Evolutionary conservation across 2,329 filamentous ascomycete species (phyloP).

Genomic region (Fusarium equiseti): DNA sequence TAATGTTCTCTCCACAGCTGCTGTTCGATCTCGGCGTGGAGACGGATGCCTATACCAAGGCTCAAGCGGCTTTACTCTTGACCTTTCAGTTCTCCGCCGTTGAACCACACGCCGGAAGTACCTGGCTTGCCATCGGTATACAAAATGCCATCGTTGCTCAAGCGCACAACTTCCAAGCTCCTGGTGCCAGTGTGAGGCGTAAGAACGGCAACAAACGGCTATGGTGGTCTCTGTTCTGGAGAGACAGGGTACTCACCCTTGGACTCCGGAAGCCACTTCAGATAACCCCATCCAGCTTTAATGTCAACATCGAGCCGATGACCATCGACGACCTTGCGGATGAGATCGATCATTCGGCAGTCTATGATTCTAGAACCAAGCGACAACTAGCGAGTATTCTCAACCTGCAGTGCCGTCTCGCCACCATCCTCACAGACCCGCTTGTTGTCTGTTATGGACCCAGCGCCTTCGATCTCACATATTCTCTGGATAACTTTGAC

Average conservation of each 20-base stretch:
- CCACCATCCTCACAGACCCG: constrained; percentile 9
- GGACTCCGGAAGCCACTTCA: constrained; percentile 13
- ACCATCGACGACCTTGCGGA: background rate
- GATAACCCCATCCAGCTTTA: constrained; percentile 19
- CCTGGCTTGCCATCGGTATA: constrained; percentile 31
- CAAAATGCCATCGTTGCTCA: constrained; percentile 36
- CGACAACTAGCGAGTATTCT: constrained; percentile 3
- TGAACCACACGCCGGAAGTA: constrained; percentile 33
- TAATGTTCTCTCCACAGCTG: background rate
- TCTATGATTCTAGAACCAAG: constrained; percentile 3
- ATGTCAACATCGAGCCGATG: background rate
- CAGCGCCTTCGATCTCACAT: constrained; percentile 8
- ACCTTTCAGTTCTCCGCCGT: constrained; percentile 36
- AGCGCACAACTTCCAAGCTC: constrained; percentile 28
- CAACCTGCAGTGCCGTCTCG: constrained; percentile 3
- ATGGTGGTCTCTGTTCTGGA: constrained; percentile 32
- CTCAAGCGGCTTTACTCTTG: constrained; percentile 29
- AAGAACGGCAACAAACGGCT: constrained; percentile 20
- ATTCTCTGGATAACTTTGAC: constrained; percentile 13
- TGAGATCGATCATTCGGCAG: background rate
- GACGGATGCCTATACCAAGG: constrained; percentile 25
- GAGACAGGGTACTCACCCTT: constrained; percentile 13
- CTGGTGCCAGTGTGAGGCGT: background rate
- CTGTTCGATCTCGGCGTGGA: constrained; percentile 30
- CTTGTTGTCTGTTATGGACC: constrained; percentile 18